phyloP scores from a whole-genome alignment of 345 rosid species.

The Boechera stricta region DNA sequence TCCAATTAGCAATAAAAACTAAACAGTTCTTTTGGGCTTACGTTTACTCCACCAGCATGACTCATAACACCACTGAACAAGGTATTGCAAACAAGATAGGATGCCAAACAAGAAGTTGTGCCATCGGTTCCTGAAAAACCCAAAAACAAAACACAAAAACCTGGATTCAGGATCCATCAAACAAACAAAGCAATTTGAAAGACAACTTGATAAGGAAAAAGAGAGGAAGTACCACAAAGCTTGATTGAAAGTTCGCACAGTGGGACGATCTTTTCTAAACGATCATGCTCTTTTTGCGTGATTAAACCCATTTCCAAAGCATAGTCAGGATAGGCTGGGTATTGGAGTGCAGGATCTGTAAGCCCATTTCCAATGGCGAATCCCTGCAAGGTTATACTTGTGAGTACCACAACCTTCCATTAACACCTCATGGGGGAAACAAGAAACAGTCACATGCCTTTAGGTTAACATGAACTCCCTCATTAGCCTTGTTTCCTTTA shows the following conservation, averaged over 20 bases:
- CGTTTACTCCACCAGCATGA: constrained; percentile 69
- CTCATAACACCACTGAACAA: constrained; percentile 76
- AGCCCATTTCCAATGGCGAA: constrained; percentile 99
- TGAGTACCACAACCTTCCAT: constrained; percentile 24
- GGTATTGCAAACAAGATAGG: constrained; percentile 87
- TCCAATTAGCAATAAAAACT: not conserved
- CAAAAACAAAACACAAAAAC: constrained; percentile 2
- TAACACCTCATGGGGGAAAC: constrained; percentile 7
- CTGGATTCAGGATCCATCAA: constrained; percentile 16
- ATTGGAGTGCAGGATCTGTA: constrained; percentile 91
- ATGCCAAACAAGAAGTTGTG: constrained; percentile 89
- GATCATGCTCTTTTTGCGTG: constrained; percentile 56
- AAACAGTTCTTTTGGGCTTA: constrained; percentile 49
- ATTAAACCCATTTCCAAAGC: constrained; percentile 92
- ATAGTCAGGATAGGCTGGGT: constrained; percentile 95
- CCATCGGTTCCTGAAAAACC: constrained; percentile 87
- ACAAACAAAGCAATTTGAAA: constrained; percentile 6
- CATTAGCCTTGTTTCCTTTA: constrained; percentile 89
- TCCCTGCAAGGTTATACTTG: constrained; percentile 62
- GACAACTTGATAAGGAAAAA: constrained; percentile 17
- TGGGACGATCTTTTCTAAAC: constrained; percentile 81
- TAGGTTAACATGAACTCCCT: constrained; percentile 83
- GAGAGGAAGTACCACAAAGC: constrained; percentile 74
- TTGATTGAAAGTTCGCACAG: constrained; percentile 82
- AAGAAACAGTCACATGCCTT: constrained; percentile 57